A percentile compares a stretch with the other conserved stretches of the same genome.
These are phyloP conservation scores for Penicillium robsamsonii DNA, from an alignment of 495 filamentous ascomycete genomes.

Conservation along the genomic window DNA sequence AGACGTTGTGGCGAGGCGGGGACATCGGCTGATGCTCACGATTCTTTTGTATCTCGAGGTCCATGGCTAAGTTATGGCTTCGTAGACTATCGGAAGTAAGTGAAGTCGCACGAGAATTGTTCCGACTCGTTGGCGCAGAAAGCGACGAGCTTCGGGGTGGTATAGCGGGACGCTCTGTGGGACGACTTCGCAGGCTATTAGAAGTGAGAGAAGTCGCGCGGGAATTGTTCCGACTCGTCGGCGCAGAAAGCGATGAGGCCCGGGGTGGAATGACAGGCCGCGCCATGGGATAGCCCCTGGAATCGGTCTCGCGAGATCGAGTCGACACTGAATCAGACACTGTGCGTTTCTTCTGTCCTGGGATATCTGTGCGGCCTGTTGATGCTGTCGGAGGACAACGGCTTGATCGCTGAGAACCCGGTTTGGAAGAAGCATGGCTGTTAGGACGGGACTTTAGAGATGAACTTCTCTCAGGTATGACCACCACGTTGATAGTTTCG, in stretches of 20 bases:
- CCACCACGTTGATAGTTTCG: constrained; percentile 67
- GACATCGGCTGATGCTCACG: constrained; percentile 25
- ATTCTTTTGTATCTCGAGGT: constrained; percentile 30
- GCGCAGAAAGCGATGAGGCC: constrained; percentile 69
- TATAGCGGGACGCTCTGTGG: constrained; percentile 50
- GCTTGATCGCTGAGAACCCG: constrained; percentile 37
- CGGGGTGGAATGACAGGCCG: constrained; percentile 60
- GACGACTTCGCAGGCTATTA: constrained; percentile 49
- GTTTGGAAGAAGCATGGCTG: constrained; percentile 39
- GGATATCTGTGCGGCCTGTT: constrained; percentile 34
- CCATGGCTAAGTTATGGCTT: constrained; percentile 52
- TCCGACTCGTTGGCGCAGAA: constrained; percentile 68
- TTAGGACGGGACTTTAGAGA: constrained; percentile 55
- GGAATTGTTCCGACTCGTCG: constrained; percentile 66
- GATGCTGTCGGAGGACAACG: constrained; percentile 36
- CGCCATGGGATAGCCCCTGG: constrained; percentile 26
- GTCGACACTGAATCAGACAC: constrained; percentile 41
- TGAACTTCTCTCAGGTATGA: constrained; percentile 66
- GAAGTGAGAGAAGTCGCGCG: constrained; percentile 61
- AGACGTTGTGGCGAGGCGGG: constrained; percentile 25
- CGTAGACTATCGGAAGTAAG: constrained; percentile 59
- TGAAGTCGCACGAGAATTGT: constrained; percentile 62
- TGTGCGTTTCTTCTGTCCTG: constrained; percentile 34
- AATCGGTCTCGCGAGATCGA: constrained; percentile 23
- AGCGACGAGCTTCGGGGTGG: constrained; percentile 63